Evolutionary conservation across 1,284 basidiomycete species (phyloP).

Genomic region (Papiliotrema nemorosa): DNA sequence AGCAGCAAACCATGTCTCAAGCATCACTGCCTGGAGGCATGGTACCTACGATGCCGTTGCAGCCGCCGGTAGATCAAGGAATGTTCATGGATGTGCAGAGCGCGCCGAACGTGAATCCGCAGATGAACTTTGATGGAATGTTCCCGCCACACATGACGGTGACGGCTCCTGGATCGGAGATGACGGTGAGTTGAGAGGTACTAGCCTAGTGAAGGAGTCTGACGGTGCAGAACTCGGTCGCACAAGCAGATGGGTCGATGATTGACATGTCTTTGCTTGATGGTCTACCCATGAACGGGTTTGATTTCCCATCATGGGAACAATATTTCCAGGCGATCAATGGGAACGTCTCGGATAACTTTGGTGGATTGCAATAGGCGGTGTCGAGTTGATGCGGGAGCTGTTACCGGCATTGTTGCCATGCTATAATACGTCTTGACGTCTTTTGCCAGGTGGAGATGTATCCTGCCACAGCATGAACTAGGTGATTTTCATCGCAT

Average conservation of each 20-base stretch:
- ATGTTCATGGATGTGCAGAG: slow-evolving; percentile 13
- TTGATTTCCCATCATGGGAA: slow-evolving; percentile 57
- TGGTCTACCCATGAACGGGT: slow-evolving; percentile 76
- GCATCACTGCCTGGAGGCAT: not conserved
- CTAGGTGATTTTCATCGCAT: too few relatives aligned
- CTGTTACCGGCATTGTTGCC: too few relatives aligned
- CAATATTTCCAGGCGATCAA: slow-evolving; percentile 10
- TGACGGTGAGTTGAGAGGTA: not conserved
- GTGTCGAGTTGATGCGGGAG: not conserved
- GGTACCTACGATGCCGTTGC: not conserved
- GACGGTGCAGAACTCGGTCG: not conserved
- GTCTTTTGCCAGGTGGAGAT: too few relatives aligned
- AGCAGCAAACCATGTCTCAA: not conserved
- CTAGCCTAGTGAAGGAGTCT: not conserved
- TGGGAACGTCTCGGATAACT: not conserved
- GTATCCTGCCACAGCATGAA: too few relatives aligned
- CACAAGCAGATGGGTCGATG: not conserved
- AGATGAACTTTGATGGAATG: slow-evolving; percentile 18
- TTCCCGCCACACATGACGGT: not conserved
- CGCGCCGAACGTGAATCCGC: slow-evolving; percentile 29
- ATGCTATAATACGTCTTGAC: too few relatives aligned
- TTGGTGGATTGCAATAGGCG: not conserved
- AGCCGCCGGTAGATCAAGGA: not conserved
- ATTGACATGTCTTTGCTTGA: slow-evolving; percentile 70
- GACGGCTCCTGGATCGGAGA: slow-evolving; percentile 13